Base-by-base conservation (phyloP, 2,329 filamentous ascomycete species). In the Tolypocladium tropicale region DNA sequence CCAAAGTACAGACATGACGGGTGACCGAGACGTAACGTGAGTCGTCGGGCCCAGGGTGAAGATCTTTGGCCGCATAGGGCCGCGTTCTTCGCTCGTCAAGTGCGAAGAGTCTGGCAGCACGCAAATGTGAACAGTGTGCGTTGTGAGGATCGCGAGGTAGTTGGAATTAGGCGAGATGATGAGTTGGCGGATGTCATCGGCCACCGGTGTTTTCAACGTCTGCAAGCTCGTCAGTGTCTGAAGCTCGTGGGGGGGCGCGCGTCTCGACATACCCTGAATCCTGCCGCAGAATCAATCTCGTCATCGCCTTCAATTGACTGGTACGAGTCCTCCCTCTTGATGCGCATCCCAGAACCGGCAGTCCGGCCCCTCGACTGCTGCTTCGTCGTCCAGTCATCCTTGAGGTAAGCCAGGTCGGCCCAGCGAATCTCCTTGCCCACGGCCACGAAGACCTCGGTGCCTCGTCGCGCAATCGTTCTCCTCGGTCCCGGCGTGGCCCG, bases 1-100 rank as follows among this genome's bases (percentile, higher is more conserved):
- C 93, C 94, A 99, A 57, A 96, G 65, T 4, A 86, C 88, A 1
- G 90, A 90, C 25, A 86, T 85, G 56, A 99, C 79, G 2, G 89
- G 83, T 9, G 90, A 83, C 61, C 91, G 86, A 51, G 93, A 90
- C 53, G 92, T 86, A 52, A 96, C 90, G 71, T 97, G 93, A 4
- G 88, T 91, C 3, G 90, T 95, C 33, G 92, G 91, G 1, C 93
- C 93, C n/a, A 97, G 78, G 23, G 93, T 93, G 73, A 90, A 95
- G 54, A 90, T 90, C 70, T 90, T 95, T 33, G 92, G 79, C 66
- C 89, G 89, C 64, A 96, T 78, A 6, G 86, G 83, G 11, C 81
- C 78, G 51, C 73, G 76, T 65, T 93, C 89, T 50, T 80, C 77
- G 57, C 83, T 81, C 18, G 83, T 84, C 34, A 96, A 82, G 64